phyloP scores from a whole-genome alignment of 805 yeast species.

The Kazachstania viticola region DNA sequence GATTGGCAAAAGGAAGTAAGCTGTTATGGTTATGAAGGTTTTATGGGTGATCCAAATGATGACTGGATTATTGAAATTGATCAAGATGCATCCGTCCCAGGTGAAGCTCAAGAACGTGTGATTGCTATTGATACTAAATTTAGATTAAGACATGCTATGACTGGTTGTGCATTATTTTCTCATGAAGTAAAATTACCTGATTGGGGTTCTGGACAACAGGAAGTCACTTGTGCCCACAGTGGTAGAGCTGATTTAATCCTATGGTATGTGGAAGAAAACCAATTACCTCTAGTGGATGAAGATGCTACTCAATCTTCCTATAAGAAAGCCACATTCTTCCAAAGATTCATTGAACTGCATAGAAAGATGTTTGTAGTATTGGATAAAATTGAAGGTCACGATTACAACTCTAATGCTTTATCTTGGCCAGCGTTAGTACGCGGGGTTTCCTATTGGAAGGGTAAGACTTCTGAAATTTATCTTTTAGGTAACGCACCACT shows the following conservation, averaged over 20 bases:
- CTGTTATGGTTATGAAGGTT: slow-evolving; percentile 66
- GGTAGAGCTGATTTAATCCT: slow-evolving; percentile 50
- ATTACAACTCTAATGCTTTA: slow-evolving; percentile 57
- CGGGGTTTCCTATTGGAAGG: slow-evolving; percentile 70
- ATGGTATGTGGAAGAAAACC: slow-evolving; percentile 69
- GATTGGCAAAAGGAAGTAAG: slow-evolving; percentile 84
- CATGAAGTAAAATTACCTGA: slow-evolving; percentile 61
- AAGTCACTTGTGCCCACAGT: slow-evolving; percentile 68
- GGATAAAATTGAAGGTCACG: slow-evolving; percentile 54
- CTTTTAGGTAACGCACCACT: slow-evolving; percentile 64
- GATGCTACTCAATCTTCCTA: slow-evolving; percentile 44
- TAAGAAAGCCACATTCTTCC: slow-evolving; percentile 39
- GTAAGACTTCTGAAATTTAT: slow-evolving; percentile 46
- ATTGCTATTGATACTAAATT: slow-evolving; percentile 61
- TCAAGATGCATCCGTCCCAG: slow-evolving; percentile 36
- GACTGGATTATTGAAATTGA: slow-evolving; percentile 73
- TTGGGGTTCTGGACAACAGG: slow-evolving; percentile 79
- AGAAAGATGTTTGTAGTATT: slow-evolving; percentile 47
- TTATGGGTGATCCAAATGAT: slow-evolving; percentile 76
- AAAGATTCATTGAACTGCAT: slow-evolving; percentile 56
- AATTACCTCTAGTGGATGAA: slow-evolving; percentile 34
- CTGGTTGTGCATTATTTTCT: slow-evolving; percentile 67
- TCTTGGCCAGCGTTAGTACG: slow-evolving; percentile 66
- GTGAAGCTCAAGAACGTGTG: slow-evolving; percentile 42
- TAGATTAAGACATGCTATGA: slow-evolving; percentile 69